Base-by-base conservation (phyloP, 306 rosid species). In the Quercus berberidifolia region DNA sequence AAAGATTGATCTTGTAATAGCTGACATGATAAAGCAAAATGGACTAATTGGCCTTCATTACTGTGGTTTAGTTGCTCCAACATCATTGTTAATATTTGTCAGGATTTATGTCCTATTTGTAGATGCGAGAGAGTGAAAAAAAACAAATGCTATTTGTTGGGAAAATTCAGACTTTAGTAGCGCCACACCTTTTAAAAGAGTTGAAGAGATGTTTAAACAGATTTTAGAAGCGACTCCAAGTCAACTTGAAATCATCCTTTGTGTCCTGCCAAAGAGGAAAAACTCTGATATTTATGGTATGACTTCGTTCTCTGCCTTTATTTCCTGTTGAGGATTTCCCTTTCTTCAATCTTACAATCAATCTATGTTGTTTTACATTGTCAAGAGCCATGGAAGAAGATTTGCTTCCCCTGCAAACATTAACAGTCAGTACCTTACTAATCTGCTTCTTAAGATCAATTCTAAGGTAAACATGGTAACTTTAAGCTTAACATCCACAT, bases 321-420 rank as follows among this genome's bases (percentile, higher is more conserved):
- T 35, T 11, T 25, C 5, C 56, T 55, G 33, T 80, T 41, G 41
- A 28, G 67, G 67, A 21, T 80, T 28, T 63, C 71, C 51, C 17
- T 79, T 68, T n/a, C 5, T 57, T 43, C 64, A 63, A 41, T 77
- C 21, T 69, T 69, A 43, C 49, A 67, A 33, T 77, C 60, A 19
- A 41, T 51, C 20, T 5, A 30, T 80, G 70, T 28, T 86, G 21
- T n/a, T 78, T 58, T 76, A 30, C 33, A 30, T 30, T 54, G 30
- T 80, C 74, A 82, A 94, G 97, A 95, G 72, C 97, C 97, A 38
- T 92, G 97, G 99, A 94, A 94, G 90, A 91, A 87, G 82, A 90
- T 94, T 97, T 85, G 87, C 91, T 74, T 82, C 94, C 59, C 99
- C 97, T 52, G 17, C 83, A 41, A 94, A 89, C 89, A 81, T 94